These are phyloP conservation scores for Trichoderma pleuroti DNA, from an alignment of 2,329 filamentous ascomycete species.

Conservation along the genomic window DNA sequence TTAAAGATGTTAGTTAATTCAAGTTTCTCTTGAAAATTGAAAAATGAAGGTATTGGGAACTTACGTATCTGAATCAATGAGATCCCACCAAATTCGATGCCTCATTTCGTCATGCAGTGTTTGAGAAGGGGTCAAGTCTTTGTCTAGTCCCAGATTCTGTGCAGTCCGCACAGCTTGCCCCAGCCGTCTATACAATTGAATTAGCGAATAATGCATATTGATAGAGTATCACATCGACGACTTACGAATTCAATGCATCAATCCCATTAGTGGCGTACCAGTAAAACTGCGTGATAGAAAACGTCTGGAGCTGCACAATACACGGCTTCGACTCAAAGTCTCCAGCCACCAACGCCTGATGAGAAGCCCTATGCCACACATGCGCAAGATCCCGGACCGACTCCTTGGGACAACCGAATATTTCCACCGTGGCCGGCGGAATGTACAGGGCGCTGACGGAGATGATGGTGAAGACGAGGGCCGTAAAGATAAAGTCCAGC, in stretches of 20 bases:
- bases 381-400: slow-evolving; percentile 25
- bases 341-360: slow-evolving; percentile 29
- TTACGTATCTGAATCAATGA: slow-evolving; percentile 20
- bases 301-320: slow-evolving; percentile 29
- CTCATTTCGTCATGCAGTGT: slow-evolving; percentile 21
- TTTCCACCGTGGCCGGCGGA: slow-evolving; percentile 25
- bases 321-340: slow-evolving; percentile 29
- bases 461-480: slow-evolving; percentile 30
- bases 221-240: not conserved
- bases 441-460: slow-evolving; percentile 30
- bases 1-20: not conserved
- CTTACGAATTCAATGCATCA: slow-evolving; percentile 33
- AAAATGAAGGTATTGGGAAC: not conserved
- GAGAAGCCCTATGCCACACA: slow-evolving; percentile 30
- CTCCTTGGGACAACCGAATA: slow-evolving; percentile 23
- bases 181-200: not conserved
- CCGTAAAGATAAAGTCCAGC: slow-evolving; percentile 32
- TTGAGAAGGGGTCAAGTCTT: slow-evolving; percentile 5
- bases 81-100: slow-evolving; percentile 23
- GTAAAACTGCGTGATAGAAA: slow-evolving; percentile 30
- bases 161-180: slow-evolving; percentile 20
- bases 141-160: slow-evolving; percentile 18
- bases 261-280: slow-evolving; percentile 33
- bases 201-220: not conserved
- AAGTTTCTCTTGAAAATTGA: not conserved